Evolutionary conservation across 352 stramenopile genomes (phyloP).

Genomic region (Phytophthora pseudosyringae): DNA sequence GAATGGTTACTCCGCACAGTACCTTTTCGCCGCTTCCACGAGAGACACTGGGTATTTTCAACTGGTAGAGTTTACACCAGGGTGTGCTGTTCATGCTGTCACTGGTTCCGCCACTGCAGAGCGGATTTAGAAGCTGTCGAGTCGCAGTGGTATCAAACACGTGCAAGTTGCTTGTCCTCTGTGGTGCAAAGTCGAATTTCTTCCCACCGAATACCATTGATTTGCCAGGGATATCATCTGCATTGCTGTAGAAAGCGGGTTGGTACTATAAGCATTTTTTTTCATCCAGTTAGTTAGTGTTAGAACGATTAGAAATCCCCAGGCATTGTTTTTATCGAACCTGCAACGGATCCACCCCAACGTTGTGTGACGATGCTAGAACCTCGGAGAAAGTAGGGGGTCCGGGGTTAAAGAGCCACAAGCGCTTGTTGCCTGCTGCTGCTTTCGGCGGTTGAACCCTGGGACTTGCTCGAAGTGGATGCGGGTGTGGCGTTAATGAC

Average conservation of each 20-base stretch:
- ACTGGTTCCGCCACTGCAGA: constrained; percentile 3
- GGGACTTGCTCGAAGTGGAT: constrained; percentile 22
- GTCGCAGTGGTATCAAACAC: constrained; percentile 53
- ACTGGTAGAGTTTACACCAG: constrained; percentile 35
- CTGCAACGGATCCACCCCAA: constrained; percentile 47
- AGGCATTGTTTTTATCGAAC: constrained; percentile 35
- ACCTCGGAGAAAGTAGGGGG: constrained; percentile 57
- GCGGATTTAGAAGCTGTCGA: constrained; percentile 19
- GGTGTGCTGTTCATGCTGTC: not conserved
- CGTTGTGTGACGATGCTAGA: constrained; percentile 44
- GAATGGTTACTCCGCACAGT: not conserved
- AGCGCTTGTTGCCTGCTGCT: constrained; percentile 24
- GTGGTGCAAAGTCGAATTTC: constrained; percentile 65
- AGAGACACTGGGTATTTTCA: constrained; percentile 9
- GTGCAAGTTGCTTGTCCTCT: constrained; percentile 39
- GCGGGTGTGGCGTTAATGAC: constrained; percentile 60
- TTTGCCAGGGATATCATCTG: constrained; percentile 71
- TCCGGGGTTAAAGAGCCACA: constrained; percentile 56
- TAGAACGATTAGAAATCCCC: not conserved
- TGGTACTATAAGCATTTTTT: constrained; percentile 48
- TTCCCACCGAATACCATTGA: constrained; percentile 77
- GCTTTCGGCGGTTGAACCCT: constrained; percentile 9
- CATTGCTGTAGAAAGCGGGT: constrained; percentile 60
- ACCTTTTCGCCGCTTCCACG: constrained; percentile 25
- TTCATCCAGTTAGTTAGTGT: not conserved